Evolutionary conservation across 345 rosid species (phyloP), one percentile per base, ranked within the genome.

Genomic region (Linum usitatissimum): DNA sequence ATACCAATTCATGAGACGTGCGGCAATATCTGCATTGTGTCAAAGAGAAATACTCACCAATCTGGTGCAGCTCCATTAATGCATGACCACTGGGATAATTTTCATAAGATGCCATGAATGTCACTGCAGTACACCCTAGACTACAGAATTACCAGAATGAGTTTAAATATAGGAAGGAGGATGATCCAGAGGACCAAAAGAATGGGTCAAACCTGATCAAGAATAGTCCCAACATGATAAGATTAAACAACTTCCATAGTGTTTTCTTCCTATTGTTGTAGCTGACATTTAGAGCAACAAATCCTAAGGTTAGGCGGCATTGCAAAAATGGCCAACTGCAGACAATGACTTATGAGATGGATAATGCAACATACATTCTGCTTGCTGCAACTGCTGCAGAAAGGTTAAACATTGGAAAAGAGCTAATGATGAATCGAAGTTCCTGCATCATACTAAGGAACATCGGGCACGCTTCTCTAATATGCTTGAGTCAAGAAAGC

Each of bases 81-180:
- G 99, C 95, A 72, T 83, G 77, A 67, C 97, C 92, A 56, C 97
- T 84, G 63, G 97, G 94, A 79, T 93, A 93, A 67, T 90, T 93
- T 79, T 78, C 78, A 69, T 80, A 87, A 14, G 95, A 93, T 9
- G 99, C 99, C 91, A 82, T 62, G 81, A 86, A 90, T 68, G 83
- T 63, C 66, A 86, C 55, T 68, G 70, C 65, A 6, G 96, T 84
- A 76, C 90, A 90, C 74, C 94, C 97, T 74, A 86, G 81, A 86
- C 99, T 93, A 79, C 71, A 87, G 55, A 71, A 71, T 70, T n/a
- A 60, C 49, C 70, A 70, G 10, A 53, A 40, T 68, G 70, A 76
- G 69, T 62, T 62, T 63, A 48, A 66, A n/a, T 45, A n/a, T 45
- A 63, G 65, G 60, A 53, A 57, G 30, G 38, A 62, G 57, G 42